A percentile compares a stretch with the other conserved stretches of the same genome.
phyloP scores from a whole-genome alignment of 2,329 filamentous ascomycete genomes.

The Arthrobotrys entomopaga region DNA sequence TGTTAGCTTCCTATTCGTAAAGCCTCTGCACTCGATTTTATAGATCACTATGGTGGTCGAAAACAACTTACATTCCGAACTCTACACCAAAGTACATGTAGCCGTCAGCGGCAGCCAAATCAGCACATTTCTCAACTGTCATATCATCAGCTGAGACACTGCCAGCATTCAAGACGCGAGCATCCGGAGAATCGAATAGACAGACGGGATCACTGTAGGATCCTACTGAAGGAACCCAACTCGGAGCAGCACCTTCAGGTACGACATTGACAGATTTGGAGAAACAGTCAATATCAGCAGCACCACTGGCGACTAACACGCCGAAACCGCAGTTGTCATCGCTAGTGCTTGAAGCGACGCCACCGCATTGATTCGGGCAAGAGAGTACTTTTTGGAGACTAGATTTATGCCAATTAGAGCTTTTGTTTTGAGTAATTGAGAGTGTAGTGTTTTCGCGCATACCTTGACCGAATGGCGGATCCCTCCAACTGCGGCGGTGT shows the following conservation, averaged over 20 bases:
- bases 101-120: conserved; percentile 10
- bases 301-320: conserved; percentile 7
- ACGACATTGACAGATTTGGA: conserved; percentile 19
- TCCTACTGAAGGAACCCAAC: neutral
- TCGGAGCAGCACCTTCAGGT: conserved; percentile 14
- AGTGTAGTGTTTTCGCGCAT: neutral
- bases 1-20: too few species aligned
- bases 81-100: conserved; percentile 15
- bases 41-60: neutral
- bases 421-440: neutral
- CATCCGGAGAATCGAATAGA: conserved; percentile 2
- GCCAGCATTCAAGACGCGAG: conserved; percentile 13
- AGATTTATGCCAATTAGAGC: neutral
- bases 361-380: conserved; percentile 20
- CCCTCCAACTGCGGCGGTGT: conserved; percentile 9
- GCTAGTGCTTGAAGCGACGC: neutral
- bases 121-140: conserved; percentile 31
- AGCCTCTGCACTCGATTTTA: neutral
- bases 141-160: conserved; percentile 4
- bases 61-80: conserved; percentile 18
- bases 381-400: conserved; percentile 27
- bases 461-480: conserved; percentile 19
- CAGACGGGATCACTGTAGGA: conserved; percentile 13
- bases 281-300: conserved; percentile 12
- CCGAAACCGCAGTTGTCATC: conserved; percentile 7